Evolutionary conservation across 2,329 filamentous ascomycete genomes (phyloP).

Genomic region (Lithohypha guttulata): DNA sequence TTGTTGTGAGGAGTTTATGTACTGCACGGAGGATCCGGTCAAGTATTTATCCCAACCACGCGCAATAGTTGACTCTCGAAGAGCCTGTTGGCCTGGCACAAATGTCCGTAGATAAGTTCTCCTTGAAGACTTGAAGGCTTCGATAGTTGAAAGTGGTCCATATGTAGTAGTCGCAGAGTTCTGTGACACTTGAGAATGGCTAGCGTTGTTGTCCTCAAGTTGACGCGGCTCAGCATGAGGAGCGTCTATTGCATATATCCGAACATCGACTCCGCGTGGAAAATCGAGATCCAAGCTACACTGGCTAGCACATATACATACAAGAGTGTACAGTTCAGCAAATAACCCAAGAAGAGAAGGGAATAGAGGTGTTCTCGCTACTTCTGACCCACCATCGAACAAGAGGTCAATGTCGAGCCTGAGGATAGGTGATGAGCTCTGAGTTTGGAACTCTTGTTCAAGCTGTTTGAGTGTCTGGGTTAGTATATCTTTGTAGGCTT

Average conservation of each 20-base stretch:
- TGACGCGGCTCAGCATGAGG: no score
- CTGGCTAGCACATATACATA: conserved; percentile 60
- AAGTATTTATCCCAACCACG: no score
- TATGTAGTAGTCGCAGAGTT: background rate
- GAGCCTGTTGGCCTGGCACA: background rate
- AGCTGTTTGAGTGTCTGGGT: background rate
- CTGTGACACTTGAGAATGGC: no score
- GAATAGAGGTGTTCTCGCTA: conserved; percentile 13
- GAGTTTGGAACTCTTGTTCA: background rate
- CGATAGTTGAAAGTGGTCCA: background rate
- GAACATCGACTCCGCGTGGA: conserved; percentile 61
- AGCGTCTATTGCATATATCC: conserved; percentile 55
- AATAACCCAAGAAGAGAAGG: conserved; percentile 52
- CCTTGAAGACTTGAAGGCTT: conserved; percentile 4
- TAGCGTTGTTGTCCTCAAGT: no score
- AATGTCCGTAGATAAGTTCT: background rate
- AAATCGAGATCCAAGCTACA: conserved; percentile 53
- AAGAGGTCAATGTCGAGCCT: conserved; percentile 6
- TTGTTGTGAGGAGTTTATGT: background rate
- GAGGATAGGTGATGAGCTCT: background rate
- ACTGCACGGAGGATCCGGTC: no score
- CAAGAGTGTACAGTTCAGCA: conserved; percentile 65
- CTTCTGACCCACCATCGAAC: background rate
- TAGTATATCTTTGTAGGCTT: background rate
- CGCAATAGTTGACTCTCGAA: background rate